Base-by-base conservation (phyloP, 148 eudicot genomes). In the Cornus suecica region DNA sequence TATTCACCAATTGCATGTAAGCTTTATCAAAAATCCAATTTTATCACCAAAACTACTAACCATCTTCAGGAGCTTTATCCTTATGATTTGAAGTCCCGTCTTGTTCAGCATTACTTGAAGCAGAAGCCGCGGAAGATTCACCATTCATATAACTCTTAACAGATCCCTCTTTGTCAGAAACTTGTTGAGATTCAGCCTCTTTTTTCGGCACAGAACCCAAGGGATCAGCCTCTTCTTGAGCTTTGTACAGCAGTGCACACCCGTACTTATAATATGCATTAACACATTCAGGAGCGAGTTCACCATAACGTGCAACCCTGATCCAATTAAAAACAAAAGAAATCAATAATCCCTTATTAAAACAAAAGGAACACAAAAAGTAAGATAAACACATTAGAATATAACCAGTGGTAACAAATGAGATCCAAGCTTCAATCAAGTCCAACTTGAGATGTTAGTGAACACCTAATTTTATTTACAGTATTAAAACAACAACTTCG, bases 201-300 rank as follows among this genome's bases (percentile, higher is more conserved):
- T 96, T 93, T 82, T 93, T 95, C 1, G 98, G 97, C 84, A 93
- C 79, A 30, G 83, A 34, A 48, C 81, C 97, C 64, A 96, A 69
- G 26, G 98, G 93, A 81, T 96, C 99, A 82, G 98, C 81, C 83
- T 93, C 99, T 58, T 95, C 99, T 79, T 95, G 97, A 67, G 97
- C 94, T 90, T 95, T 95, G 86, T 87, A 80, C 78, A 95, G 79
- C 74, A 95, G 87, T n/a, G 89, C 97, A 84, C 88, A 81, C 7
- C 99, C 99, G 73, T 87, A 95, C 80, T 88, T 90, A 75, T 91
- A 95, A 69, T 91, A 95, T 26, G 91, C 77, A 45, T 81, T 80
- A 34, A 93, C 86, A 79, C 97, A 95, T 84, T 92, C 94, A 48
- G 90, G 94, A 29, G 94, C 88, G 83, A 95, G 97, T 78, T 95